Base-by-base conservation (phyloP, 1,139 yeast genomes). In the Saccharomycopsis hybrid region DNA sequence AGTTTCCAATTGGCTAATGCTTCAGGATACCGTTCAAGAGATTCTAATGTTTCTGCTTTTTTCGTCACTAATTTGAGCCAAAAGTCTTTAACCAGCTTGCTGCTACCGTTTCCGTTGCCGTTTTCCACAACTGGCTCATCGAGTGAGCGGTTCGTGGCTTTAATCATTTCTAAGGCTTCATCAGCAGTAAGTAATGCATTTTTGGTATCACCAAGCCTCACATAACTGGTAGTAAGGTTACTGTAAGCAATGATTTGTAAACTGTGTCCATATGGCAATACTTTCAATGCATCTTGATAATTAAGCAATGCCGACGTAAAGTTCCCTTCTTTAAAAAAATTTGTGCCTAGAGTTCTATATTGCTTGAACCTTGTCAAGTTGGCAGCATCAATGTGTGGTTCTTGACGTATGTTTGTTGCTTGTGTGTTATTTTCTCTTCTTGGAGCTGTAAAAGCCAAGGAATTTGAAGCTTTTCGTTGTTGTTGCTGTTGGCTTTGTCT, bases 11-110 rank as follows among this genome's bases (percentile, higher is more conserved):
- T 65, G 0, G 67, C 70, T 39, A 86, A 70, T 0, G 97, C 83
- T 4, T 76, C 80, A 48, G 71, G 65, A 63, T 75, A 86, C 56
- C 74, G 75, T 60, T 94, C 98, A 55, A 82, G 62, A 65, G 80
- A 78, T 64, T 94, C 98, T 45, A 81, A 71, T 1, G 90, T 82
- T 60, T 92, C 97, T 0, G 97, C 97, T 58, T 80, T 77, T 55
- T 85, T 78, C 3, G 76, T 66, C 44, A 80, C 63, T 37, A 90
- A 70, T 63, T 89, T 90, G 29, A 76, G 68, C 82, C 89, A 87
- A 67, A 94, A 80, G 29, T 79, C 80, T 59, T 77, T 80, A 56
- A 82, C 72, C 0, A 77, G 65, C 61, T 84, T 88, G 18, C 18
- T 18, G 18, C 18, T 18, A 18, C 18, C 18, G 18, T 18, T 18